These are phyloP conservation scores for Phaeosphaeriaceae sp. DNA, from an alignment of 2,329 filamentous ascomycete species.

Conservation along the genomic window DNA sequence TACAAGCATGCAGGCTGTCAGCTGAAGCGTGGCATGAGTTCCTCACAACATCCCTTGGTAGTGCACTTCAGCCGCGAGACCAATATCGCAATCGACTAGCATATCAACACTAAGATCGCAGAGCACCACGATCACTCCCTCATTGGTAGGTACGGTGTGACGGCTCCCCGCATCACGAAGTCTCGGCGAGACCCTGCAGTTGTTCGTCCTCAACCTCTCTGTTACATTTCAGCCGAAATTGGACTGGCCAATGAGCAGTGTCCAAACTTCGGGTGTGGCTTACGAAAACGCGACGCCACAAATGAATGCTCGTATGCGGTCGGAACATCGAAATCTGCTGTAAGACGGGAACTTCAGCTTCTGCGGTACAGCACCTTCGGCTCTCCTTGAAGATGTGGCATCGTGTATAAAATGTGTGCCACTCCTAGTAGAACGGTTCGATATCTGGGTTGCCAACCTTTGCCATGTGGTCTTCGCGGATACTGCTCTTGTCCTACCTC, in stretches of 20 bases:
- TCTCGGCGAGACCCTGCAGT: neutral
- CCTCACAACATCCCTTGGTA: too few species aligned
- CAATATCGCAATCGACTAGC: neutral
- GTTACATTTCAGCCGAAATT: neutral
- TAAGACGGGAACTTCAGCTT: neutral
- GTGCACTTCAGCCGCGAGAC: neutral
- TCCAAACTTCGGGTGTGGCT: neutral
- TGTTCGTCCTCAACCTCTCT: neutral
- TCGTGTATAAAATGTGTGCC: neutral
- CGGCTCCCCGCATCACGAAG: neutral
- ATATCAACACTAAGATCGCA: neutral
- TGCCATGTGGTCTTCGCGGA: slow-evolving; percentile 16
- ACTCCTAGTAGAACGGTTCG: neutral
- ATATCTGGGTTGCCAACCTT: neutral
- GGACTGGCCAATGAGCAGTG: neutral
- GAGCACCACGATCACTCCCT: neutral
- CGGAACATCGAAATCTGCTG: slow-evolving; percentile 2
- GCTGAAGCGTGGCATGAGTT: neutral
- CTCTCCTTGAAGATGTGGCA: neutral
- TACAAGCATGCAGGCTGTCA: neutral
- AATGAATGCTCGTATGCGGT: slow-evolving; percentile 7
- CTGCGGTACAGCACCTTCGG: neutral
- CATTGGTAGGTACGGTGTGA: neutral
- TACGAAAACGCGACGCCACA: slow-evolving; percentile 3
- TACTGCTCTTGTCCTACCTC: slow-evolving; percentile 7